A percentile compares a stretch with the other conserved stretches of the same genome.
Evolutionary conservation across 2,329 filamentous ascomycete species (phyloP).

Genomic region (Teratosphaeriaceae sp.): DNA sequence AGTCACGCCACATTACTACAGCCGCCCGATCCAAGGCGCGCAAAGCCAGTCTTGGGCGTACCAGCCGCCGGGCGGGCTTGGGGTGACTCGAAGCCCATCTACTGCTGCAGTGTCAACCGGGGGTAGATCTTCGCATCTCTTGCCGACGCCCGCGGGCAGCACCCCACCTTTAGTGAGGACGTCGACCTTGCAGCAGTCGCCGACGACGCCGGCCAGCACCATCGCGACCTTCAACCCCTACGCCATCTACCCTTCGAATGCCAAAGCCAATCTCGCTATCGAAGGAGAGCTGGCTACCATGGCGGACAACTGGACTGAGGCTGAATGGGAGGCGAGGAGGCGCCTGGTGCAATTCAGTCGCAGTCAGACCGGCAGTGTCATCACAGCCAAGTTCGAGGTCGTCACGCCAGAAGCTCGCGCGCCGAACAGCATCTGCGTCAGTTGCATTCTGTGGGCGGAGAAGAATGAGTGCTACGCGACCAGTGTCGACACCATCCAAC

Average conservation of each 20-base stretch:
- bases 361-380: slow-evolving; percentile 71
- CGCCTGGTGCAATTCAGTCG: slow-evolving; percentile 86
- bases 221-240: slow-evolving; percentile 64
- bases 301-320: slow-evolving; percentile 73
- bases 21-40: slow-evolving; percentile 23
- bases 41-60: slow-evolving; percentile 31
- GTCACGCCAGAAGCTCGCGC: slow-evolving; percentile 73
- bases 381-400: slow-evolving; percentile 72
- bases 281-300: slow-evolving; percentile 78
- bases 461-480: slow-evolving; percentile 89
- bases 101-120: slow-evolving; percentile 18
- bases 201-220: slow-evolving; percentile 40
- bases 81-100: slow-evolving; percentile 22
- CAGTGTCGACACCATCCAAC: slow-evolving; percentile 90
- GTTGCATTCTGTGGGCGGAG: slow-evolving; percentile 95
- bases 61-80: slow-evolving; percentile 15
- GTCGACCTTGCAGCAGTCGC: slow-evolving; percentile 56
- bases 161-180: slow-evolving; percentile 61
- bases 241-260: slow-evolving; percentile 62
- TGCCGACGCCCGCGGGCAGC: slow-evolving; percentile 40
- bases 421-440: slow-evolving; percentile 84
- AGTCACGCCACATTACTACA: slow-evolving; percentile 22
- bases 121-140: slow-evolving; percentile 25
- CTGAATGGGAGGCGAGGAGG: slow-evolving; percentile 72
- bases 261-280: slow-evolving; percentile 77